A percentile compares a stretch with the other conserved stretches of the same genome.
phyloP scores from a whole-genome alignment of 768 basidiomycete genomes.

The Cubamyces sp. region DNA sequence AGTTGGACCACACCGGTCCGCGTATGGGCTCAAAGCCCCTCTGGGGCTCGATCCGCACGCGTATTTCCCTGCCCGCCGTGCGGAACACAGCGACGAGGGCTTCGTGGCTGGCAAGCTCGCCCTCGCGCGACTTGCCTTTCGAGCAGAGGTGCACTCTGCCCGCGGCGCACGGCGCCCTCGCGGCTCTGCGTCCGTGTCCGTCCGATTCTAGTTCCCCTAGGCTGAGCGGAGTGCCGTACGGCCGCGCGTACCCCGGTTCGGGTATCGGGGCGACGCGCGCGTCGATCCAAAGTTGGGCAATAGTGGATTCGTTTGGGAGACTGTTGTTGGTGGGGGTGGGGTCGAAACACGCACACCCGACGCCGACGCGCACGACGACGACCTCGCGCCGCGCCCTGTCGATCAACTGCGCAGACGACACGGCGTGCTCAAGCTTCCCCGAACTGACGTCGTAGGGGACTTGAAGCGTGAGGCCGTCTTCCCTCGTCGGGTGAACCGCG shows the following conservation, averaged over 20 bases:
- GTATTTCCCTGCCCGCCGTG: not conserved
- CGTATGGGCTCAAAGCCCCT: not conserved
- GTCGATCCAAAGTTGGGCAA: conserved; percentile 1
- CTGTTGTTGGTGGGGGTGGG: not conserved
- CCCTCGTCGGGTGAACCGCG: not conserved
- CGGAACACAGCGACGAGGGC: not conserved
- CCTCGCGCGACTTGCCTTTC: conserved; percentile 3
- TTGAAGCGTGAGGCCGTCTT: not conserved
- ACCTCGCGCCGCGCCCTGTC: not conserved
- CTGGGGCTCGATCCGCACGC: not conserved
- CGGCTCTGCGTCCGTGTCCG: not conserved
- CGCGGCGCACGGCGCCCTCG: not conserved
- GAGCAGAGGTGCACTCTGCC: not conserved
- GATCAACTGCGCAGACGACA: not conserved
- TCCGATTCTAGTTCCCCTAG: not conserved
- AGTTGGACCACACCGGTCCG: not conserved
- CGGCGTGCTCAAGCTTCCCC: conserved; percentile 2
- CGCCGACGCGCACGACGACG: not conserved
- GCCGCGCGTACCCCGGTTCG: not conserved
- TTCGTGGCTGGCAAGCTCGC: not conserved
- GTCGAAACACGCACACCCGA: not conserved
- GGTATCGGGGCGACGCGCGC: not conserved
- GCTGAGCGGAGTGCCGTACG: not conserved
- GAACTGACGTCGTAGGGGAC: not conserved
- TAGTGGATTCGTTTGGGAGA: not conserved